Evolutionary conservation across 2,329 filamentous ascomycete species (phyloP).

Genomic region (Tetracladium maxilliforme): DNA sequence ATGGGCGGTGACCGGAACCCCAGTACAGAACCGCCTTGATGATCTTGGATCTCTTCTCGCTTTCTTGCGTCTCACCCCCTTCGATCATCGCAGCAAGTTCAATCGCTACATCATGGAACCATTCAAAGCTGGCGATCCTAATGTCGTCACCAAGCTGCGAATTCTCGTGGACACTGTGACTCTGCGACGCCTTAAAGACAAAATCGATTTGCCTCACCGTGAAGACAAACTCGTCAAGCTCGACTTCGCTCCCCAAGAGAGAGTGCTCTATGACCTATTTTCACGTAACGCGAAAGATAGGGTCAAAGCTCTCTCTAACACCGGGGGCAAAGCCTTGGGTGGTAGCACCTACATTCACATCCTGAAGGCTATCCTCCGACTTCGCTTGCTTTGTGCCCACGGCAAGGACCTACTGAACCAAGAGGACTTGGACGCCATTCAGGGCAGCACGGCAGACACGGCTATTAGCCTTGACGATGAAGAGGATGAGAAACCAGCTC

Average conservation of each 20-base stretch:
- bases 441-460: conserved; percentile 69
- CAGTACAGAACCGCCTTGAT: conserved; percentile 84
- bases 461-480: conserved; percentile 76
- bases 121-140: conserved; percentile 75
- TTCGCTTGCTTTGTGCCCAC: conserved; percentile 84
- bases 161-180: conserved; percentile 92
- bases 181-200: conserved; percentile 79
- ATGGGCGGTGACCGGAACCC: conserved; percentile 96
- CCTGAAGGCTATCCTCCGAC: conserved; percentile 74
- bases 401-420: conserved; percentile 82
- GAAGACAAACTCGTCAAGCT: conserved; percentile 61
- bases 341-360: conserved; percentile 91
- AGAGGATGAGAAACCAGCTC: conserved; percentile 32
- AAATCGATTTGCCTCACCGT: conserved; percentile 66
- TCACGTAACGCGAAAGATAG: conserved; percentile 67
- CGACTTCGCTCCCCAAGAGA: conserved; percentile 63
- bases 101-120: conserved; percentile 66
- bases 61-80: conserved; percentile 74
- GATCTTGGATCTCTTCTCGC: conserved; percentile 78
- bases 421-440: conserved; percentile 65
- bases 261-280: conserved; percentile 70
- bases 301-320: conserved; percentile 57
- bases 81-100: conserved; percentile 66
- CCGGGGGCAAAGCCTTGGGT: conserved; percentile 51
- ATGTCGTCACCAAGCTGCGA: conserved; percentile 72